Conservation (phyloP, 148 eudicot genomes). For the Nepenthes mirabilis region DNA sequence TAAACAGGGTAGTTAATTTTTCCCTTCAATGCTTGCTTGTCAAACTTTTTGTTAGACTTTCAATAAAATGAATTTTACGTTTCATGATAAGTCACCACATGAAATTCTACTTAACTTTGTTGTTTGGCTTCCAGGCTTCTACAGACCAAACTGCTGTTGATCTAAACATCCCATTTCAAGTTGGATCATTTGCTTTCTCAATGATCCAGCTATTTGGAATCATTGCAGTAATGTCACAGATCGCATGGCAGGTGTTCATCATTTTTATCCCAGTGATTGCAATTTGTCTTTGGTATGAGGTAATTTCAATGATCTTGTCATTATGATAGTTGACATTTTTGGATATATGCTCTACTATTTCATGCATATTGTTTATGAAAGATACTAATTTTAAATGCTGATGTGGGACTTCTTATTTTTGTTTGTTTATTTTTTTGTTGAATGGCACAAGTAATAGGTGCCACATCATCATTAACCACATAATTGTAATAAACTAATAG, state of each 20-base stretch:
- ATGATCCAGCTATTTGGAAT: slow-evolving; percentile 29
- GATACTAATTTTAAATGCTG: not conserved
- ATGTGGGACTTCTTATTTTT: no score
- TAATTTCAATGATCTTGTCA: slow-evolving; percentile 4
- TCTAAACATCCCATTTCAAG: slow-evolving; percentile 14
- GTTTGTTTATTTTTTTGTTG: no score
- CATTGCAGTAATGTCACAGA: slow-evolving; percentile 38
- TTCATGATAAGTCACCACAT: not conserved
- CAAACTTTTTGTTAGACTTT: not conserved
- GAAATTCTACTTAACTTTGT: not conserved
- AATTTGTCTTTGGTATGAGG: slow-evolving; percentile 35
- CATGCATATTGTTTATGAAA: not conserved
- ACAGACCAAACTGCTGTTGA: slow-evolving; percentile 48
- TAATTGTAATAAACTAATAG: no score
- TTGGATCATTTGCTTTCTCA: slow-evolving; percentile 23
- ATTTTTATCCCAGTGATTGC: slow-evolving; percentile 36
- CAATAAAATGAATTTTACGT: not conserved
- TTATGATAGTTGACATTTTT: no score
- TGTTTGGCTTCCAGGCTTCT: slow-evolving; percentile 26
- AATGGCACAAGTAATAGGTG: no score
- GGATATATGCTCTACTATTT: not conserved
- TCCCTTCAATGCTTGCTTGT: not conserved
- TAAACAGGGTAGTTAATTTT: slow-evolving; percentile 26
- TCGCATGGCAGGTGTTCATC: slow-evolving; percentile 39
- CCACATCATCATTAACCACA: no score